Base-by-base conservation (phyloP, 352 stramenopile genomes). In the Globisporangium ultimum region DNA sequence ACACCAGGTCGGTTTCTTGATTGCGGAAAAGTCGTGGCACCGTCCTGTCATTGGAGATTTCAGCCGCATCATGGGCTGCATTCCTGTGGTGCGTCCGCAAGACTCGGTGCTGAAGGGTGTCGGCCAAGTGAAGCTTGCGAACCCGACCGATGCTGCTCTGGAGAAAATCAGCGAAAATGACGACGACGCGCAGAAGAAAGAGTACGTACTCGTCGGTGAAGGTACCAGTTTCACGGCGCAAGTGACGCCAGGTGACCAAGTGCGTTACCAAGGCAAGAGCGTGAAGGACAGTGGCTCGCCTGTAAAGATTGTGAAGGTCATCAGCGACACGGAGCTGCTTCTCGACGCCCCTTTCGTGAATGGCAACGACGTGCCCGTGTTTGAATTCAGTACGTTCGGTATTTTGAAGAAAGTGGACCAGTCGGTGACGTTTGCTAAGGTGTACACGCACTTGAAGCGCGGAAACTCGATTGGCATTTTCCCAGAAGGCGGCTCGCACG, bases 401-500 rank as follows among this genome's bases (percentile, higher is more conserved):
- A 87, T 97, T 42, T 74, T 98, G 42, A 91, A 92, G 70, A 90
- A 93, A 20, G 84, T 98, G 14, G 89, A 98, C 67, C 94, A 98
- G 62, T 86, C 74, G 1, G 80, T 95, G 48, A 94, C 96, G 51
- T 98, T 97, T 70, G 76, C 89, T 38, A 92, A 91, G 61, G 93
- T 98, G 46, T 97, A 97, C 69, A 89, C 76, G 57, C 83, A 93
- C 60, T 70, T 98, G 42, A 88, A 93, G 56, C 76, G 84, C 18
- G 93, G 90, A 13, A 84, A 96, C 63, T 96, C 84, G 58, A 95
- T 98, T 51, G 94, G 91, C 6, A 99, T 99, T 48, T 99, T 99
- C 65, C 97, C 97, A 0, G 97, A 99, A 69, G 97, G 97, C 43
- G 97, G 97, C 13, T 98, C 86, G 28, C 97, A 99, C 72, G 97